These are phyloP conservation scores for Strobilomyces dryophilus DNA, from an alignment of 768 basidiomycete species.

Conservation along the genomic window DNA sequence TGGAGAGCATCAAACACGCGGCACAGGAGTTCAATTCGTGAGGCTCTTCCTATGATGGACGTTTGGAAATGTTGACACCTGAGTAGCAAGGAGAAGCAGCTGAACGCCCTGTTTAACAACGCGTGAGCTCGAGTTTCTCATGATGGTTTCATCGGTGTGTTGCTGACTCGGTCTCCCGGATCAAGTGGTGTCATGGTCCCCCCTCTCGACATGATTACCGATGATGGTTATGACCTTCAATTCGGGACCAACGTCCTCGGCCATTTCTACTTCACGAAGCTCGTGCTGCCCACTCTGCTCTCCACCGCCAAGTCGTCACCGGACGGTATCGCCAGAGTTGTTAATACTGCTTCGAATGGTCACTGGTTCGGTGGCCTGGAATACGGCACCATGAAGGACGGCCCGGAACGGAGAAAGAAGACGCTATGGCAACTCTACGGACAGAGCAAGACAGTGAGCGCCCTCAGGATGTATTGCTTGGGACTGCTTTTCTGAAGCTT, in stretches of 20 bases:
- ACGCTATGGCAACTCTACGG: slow-evolving; percentile 8
- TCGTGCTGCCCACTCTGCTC: slow-evolving; percentile 37
- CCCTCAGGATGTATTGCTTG: background rate
- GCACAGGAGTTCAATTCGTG: slow-evolving; percentile 35
- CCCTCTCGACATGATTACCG: slow-evolving; percentile 30
- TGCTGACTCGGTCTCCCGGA: background rate
- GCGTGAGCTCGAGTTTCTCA: slow-evolving; percentile 31
- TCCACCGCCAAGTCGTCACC: slow-evolving; percentile 36
- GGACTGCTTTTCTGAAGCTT: background rate
- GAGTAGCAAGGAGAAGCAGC: slow-evolving; percentile 36
- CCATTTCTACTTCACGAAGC: slow-evolving; percentile 57
- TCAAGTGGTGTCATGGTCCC: slow-evolving; percentile 30
- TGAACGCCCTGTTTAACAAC: slow-evolving; percentile 50
- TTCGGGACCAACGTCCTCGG: slow-evolving; percentile 30
- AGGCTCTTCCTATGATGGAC: background rate
- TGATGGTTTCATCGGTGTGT: slow-evolving; percentile 10
- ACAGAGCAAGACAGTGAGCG: slow-evolving; percentile 32
- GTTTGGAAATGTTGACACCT: background rate
- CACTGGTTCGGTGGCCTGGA: slow-evolving; percentile 33
- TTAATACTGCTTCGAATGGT: slow-evolving; percentile 43
- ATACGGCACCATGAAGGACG: slow-evolving; percentile 36
- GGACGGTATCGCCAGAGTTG: slow-evolving; percentile 43
- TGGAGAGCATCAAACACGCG: slow-evolving; percentile 32
- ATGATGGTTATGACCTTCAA: slow-evolving; percentile 43
- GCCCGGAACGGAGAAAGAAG: slow-evolving; percentile 19